Conservation (phyloP, 208 protist genomes). For the Trypanosomatidae sp. region DNA sequence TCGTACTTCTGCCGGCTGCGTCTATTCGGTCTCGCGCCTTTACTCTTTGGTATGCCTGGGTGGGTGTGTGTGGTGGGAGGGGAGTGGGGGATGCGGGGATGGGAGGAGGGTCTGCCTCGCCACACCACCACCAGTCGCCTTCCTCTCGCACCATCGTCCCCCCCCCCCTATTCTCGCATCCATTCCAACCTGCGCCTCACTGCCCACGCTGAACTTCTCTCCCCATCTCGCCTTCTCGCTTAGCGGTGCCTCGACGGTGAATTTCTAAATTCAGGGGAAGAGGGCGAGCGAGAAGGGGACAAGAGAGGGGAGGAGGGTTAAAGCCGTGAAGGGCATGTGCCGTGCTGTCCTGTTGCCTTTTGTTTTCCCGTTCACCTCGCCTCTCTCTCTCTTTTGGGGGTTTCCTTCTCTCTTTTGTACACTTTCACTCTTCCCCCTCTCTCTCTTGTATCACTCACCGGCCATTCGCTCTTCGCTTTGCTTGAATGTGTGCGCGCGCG, state of each 20-base stretch:
- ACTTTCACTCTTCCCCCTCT: not conserved
- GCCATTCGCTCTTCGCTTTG: not conserved
- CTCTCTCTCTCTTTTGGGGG: not conserved
- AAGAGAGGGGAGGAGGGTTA: not conserved
- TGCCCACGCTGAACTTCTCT: not conserved
- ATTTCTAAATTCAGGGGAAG: constrained; percentile 19
- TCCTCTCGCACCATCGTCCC: not conserved
- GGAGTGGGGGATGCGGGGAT: no score
- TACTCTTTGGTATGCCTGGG: not conserved
- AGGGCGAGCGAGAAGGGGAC: not conserved
- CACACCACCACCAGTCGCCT: not conserved
- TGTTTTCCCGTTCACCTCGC: no score
- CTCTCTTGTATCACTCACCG: not conserved
- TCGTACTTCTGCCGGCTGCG: not conserved
- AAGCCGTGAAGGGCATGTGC: not conserved
- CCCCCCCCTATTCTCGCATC: not conserved
- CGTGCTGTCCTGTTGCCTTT: not conserved
- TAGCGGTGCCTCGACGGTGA: not conserved
- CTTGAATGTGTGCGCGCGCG: not conserved
- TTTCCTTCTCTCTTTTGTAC: not conserved
- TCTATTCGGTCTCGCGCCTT: not conserved
- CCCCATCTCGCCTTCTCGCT: not conserved
- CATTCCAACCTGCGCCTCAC: no score
- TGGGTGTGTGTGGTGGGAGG: not conserved
- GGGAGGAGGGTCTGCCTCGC: not conserved